These are phyloP conservation scores for Afroboletus lepidellus DNA, from an alignment of 1,284 basidiomycete species.

Conservation along the genomic window DNA sequence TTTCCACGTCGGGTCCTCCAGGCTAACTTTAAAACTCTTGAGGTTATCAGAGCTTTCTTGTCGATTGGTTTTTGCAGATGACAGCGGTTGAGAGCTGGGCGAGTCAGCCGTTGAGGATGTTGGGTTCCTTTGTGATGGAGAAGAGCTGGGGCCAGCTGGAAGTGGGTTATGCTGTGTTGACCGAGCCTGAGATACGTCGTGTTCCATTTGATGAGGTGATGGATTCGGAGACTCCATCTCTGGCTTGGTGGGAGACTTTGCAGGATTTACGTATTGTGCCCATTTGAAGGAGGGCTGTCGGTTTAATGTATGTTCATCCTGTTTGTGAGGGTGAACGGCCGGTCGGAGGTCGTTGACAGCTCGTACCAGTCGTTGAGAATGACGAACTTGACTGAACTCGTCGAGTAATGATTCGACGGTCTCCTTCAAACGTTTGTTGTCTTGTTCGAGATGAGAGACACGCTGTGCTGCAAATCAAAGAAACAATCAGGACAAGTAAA, in stretches of 20 bases:
- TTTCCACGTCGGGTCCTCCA: constrained; percentile 98
- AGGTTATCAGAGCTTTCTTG: constrained; percentile 75
- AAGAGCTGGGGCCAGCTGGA: constrained; percentile 9
- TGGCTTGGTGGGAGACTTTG: constrained; percentile 74
- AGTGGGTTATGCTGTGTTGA: constrained; percentile 31
- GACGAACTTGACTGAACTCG: constrained; percentile 48
- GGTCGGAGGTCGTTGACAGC: neutral
- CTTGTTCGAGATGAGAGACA: constrained; percentile 68
- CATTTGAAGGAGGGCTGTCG: constrained; percentile 81
- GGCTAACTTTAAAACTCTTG: constrained; percentile 85
- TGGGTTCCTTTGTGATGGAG: constrained; percentile 29
- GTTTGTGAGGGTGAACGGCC: constrained; percentile 19
- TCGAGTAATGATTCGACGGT: constrained; percentile 63
- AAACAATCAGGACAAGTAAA: constrained; percentile 6
- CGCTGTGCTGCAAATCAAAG: constrained; percentile 54
- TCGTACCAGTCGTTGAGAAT: constrained; percentile 21
- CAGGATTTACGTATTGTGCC: constrained; percentile 70
- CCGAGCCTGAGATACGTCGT: constrained; percentile 50
- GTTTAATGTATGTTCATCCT: constrained; percentile 56
- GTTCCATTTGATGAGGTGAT: constrained; percentile 73
- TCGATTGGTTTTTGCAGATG: constrained; percentile 42
- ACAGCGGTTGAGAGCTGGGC: constrained; percentile 30
- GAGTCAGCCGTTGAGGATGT: constrained; percentile 34
- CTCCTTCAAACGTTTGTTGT: constrained; percentile 67
- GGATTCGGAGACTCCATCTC: constrained; percentile 72